Evolutionary conservation across 139 green algal species (phyloP), one percentile per base, ranked within the genome.

Genomic region (Chlamydomonas sp.): DNA sequence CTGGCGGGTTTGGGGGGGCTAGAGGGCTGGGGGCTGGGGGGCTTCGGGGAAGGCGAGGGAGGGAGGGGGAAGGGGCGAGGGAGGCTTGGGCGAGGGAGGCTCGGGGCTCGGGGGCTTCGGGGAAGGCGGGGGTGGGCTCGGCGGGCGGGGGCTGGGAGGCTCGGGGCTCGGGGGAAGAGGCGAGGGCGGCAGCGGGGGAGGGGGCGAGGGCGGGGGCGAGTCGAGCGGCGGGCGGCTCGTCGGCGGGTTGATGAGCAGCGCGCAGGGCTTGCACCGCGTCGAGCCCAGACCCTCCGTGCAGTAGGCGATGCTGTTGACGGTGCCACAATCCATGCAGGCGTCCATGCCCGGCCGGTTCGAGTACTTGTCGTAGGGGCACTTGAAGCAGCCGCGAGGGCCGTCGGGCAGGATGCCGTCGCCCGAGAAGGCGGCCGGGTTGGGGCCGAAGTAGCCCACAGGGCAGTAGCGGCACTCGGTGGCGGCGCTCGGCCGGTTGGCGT

Each of bases 261-360:
- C 69, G 68, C 81, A 86, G 59, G 81, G 81, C 81, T 87, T 87
- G 83, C 83, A 87, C 5, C 83, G 83, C 83, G 80, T 72, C 3
- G 83, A 18, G n/a, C 83, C 83, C 6, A 15, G 9, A 2, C 63
- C 66, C 83, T 87, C 83, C 72, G 83, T 87, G 74, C 83, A 87
- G 4, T 57, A 18, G 14, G 10, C 3, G 4, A 87, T 73, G 4
- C 10, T 64, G 31, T 16, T 66, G 73, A 31, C 49, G 9, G 62
- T 63, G 49, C 83, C 83, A 75, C 84, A 88, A n/a, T 49, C 63
- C 14, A 58, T 83, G 84, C 84, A 88, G 1, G 17, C 14, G 31
- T 58, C 31, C 75, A 77, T 68, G 18, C 84, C 84, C 15, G 84
- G 75, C 59, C 75, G 84, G n/a, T 88, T 62, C 0, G 74, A 63